Base-by-base conservation (phyloP, 257 asterid species). In the Petrea volubilis region DNA sequence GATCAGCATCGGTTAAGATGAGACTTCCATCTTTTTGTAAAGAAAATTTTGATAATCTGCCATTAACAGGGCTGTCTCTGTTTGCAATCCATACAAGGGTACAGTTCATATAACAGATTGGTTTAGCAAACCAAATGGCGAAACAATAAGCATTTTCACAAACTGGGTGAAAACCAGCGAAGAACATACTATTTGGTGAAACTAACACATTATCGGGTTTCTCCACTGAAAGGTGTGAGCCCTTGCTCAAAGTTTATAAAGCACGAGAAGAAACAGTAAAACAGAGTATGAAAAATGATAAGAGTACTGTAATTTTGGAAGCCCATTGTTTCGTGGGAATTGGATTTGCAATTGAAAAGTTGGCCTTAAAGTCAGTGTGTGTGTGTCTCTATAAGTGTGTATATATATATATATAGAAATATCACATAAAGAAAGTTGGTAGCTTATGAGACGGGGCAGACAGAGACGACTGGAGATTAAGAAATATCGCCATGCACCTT, bases 51-150 rank as follows among this genome's bases (percentile, higher is more conserved):
- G 86, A 68, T 7, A 27, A 51, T 4, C 18, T 8, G 7, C 74
- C 73, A 44, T 57, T 64, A 3, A 69, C 80, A 1, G 80, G 80
- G 21, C 31, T 27, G 52, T 76, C 72, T 5, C 80, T 38, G 20
- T 69, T 76, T 4, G 76, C 80, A 71, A 69, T 69, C 80, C 80
- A 76, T 14, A 76, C 68, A 0, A 69, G 10, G 46, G 70, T 64
- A 33, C 20, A 9, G 15, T 20, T n/a, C 67, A 13, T 75, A 33
- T 11, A n/a, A 11, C 46, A 44, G 14, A 9, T 50, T 38, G 24
- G 63, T 20, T 68, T 3, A 5, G 64, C 50, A 24, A 17, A 61
- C 72, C 77, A 73, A 31, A 73, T 53, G 1, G 66, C 38, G 7
- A 72, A 63, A 18, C 23, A 24, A 20, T 68, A 68, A 55, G 74